Evolutionary conservation across 257 asterid species (phyloP), one percentile per base, ranked within the genome.

Genomic region (Haberlea rhodopensis): DNA sequence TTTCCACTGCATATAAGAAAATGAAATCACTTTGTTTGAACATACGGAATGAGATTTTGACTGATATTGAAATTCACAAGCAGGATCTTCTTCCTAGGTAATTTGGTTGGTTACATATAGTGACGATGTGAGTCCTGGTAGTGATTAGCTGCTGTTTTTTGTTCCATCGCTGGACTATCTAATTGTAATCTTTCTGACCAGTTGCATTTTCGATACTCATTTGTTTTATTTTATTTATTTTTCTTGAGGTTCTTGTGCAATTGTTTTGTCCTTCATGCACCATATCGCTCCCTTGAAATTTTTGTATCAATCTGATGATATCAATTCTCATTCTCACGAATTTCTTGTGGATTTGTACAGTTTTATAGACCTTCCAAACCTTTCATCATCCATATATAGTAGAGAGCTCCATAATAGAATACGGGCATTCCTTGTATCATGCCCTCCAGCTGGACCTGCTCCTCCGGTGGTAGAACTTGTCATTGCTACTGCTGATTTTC

Each of bases 41-140:
- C 57, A 58, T 92, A 54, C 65, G 79, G 62, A 81, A 81, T 6
- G 98, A 92, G 81, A 87, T 92, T 69, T 76, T 71, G 73, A 81
- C 95, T 6, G 98, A 92, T 81, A 89, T 87, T 5, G 82, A 87
- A 71, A 92, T 92, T 66, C 89, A 89, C 52, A 77, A 75, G 73
- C 90, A 84, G 76, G 76, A 89, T 78, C 69, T 92, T 60, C 94
- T 92, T 68, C 98, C 98, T 27, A 87, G 96, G 97, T 89, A 80
- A 22, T 52, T 22, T 64, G 7, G 52, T 51, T 57, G 34, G 23
- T 51, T 34, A 20, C n/a, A n/a, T 5, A 62, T 21, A 26, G 65
- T 49, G 49, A 49, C 16, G 3, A 40, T 54, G 1, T 53, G 27
- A 53, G 43, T 8, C 34, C 49, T 31, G 60, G 10, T 20, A 18